These are phyloP conservation scores for Fonsecaea nubica DNA, from an alignment of 2,329 filamentous ascomycete genomes.

Conservation along the genomic window DNA sequence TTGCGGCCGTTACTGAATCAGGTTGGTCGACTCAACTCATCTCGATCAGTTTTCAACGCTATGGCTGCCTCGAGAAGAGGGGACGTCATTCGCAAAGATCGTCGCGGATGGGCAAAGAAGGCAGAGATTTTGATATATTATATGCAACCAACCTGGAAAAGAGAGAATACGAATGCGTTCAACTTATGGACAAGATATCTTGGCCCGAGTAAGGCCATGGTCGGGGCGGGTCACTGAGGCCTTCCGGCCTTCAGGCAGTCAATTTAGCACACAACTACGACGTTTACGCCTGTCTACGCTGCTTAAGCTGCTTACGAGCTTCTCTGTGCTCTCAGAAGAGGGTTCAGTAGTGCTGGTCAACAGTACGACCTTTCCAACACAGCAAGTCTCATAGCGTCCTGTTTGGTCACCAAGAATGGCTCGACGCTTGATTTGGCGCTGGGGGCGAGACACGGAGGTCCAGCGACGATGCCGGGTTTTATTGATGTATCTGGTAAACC, in stretches of 20 bases:
- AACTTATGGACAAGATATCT: neutral
- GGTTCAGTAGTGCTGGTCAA: neutral
- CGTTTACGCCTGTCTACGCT: too few relatives aligned
- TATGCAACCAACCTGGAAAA: neutral
- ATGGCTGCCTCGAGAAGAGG: neutral
- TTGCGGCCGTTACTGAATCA: neutral
- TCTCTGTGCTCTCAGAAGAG: neutral
- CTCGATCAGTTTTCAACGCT: neutral
- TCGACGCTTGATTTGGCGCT: neutral
- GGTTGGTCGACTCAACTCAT: neutral
- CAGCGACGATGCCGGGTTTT: neutral
- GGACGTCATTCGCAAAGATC: neutral
- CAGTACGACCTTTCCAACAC: conserved; percentile 3
- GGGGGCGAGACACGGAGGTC: neutral
- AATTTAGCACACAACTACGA: neutral
- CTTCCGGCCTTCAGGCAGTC: neutral
- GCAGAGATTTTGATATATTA: neutral
- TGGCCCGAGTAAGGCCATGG: neutral
- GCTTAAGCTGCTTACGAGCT: neutral
- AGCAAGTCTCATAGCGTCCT: neutral
- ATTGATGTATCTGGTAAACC: neutral
- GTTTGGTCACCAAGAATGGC: neutral
- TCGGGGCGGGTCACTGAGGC: neutral
- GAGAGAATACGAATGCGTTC: neutral
- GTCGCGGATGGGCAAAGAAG: neutral